A percentile compares a stretch with the other conserved stretches of the same genome.
Evolutionary conservation across 768 basidiomycete genomes (phyloP).

Genomic region (Clitopilus passeckerianus): DNA sequence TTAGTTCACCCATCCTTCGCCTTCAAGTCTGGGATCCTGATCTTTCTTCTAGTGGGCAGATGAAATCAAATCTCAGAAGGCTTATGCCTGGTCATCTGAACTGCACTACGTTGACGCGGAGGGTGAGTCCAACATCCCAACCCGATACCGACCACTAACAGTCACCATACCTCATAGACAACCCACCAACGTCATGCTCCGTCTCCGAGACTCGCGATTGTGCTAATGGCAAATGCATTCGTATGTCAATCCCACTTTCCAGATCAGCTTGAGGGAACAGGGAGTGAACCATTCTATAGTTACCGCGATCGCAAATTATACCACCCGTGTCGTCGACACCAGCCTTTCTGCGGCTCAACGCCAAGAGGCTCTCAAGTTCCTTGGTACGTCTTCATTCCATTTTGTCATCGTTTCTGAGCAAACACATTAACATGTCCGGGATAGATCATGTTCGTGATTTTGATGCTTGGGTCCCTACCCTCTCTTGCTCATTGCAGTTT

Average conservation of each 20-base stretch:
- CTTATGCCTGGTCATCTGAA: conserved; percentile 32
- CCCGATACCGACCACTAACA: neutral
- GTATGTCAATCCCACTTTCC: conserved; percentile 18
- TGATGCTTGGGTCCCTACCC: conserved; percentile 24
- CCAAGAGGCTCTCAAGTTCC: conserved; percentile 49
- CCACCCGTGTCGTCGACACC: conserved; percentile 39
- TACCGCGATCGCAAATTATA: conserved; percentile 55
- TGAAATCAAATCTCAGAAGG: conserved; percentile 31
- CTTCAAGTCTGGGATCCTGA: neutral
- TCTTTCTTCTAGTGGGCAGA: conserved; percentile 42
- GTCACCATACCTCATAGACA: conserved; percentile 19
- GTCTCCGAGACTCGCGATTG: conserved; percentile 44
- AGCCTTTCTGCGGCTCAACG: conserved; percentile 34
- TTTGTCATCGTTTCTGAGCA: neutral
- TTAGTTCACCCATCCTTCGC: conserved; percentile 15
- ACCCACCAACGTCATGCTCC: conserved; percentile 43
- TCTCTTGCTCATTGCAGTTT: conserved; percentile 1
- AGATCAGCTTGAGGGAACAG: neutral
- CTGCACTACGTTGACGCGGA: conserved; percentile 51
- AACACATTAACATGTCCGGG: neutral
- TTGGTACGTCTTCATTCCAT: conserved; percentile 24
- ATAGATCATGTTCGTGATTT: neutral
- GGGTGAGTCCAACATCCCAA: conserved; percentile 17
- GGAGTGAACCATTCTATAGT: conserved; percentile 21
- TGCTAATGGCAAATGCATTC: conserved; percentile 27